Conservation (phyloP, 2,329 filamentous ascomycete species). For the Alternaria triticimaculans region DNA sequence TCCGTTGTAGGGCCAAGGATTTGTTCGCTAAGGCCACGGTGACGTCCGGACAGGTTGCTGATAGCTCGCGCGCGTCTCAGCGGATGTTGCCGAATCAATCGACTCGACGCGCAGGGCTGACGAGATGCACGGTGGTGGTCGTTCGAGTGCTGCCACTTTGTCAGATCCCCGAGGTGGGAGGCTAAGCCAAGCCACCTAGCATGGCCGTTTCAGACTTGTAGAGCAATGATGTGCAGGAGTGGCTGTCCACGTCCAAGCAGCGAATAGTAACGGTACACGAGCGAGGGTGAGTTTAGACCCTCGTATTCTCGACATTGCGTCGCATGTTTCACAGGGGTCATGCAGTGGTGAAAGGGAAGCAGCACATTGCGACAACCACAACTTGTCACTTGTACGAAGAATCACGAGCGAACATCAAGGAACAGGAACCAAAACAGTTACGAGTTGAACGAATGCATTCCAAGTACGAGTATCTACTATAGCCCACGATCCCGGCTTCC, state of each 20-base stretch:
- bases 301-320: background rate
- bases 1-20: conserved; percentile 28
- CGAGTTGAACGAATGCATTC: background rate
- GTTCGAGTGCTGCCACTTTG: conserved; percentile 26
- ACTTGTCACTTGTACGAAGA: background rate
- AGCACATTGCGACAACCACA: background rate
- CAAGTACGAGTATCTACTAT: background rate
- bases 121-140: conserved; percentile 14
- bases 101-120: conserved; percentile 26
- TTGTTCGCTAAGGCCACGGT: conserved; percentile 47
- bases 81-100: conserved; percentile 31
- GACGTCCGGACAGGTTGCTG: conserved; percentile 30
- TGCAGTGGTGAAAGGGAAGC: background rate
- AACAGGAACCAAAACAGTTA: background rate
- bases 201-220: conserved; percentile 34
- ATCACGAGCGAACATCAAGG: background rate
- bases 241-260: conserved; percentile 13
- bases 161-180: conserved; percentile 19
- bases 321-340: background rate
- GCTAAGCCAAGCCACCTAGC: conserved; percentile 32
- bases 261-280: conserved; percentile 1
- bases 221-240: conserved; percentile 31
- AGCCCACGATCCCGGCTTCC: background rate
- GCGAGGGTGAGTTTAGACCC: background rate
- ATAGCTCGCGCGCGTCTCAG: conserved; percentile 32